Evolutionary conservation across 2,329 filamentous ascomycete genomes (phyloP), one percentile per base, ranked within the genome.

Genomic region (Aspergillus hiratsukae): DNA sequence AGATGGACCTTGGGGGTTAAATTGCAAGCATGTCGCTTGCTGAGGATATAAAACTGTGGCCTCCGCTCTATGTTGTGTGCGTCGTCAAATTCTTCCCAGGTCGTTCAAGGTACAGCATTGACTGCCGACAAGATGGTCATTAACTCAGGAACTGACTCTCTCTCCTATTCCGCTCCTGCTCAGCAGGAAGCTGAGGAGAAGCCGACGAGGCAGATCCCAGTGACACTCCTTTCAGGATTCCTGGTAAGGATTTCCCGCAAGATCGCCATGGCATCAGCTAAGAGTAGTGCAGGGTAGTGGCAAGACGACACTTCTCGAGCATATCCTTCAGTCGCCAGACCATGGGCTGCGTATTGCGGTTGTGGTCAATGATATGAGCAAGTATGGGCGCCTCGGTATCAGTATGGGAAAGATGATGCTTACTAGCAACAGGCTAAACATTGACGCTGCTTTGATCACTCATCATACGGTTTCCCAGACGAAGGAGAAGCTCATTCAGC

Each of bases 311-410:
- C 78, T 90, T 0, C 78, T 90, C 0, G 82, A 88, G 58, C 83
- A 89, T 58, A 87, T 90, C 51, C 80, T 90, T 4, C 81, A 81
- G 37, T 85, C 83, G 0, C 71, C 74, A 1, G 79, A 87, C 3
- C 87, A 90, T 70, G 85, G 86, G 1, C 76, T 89, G 8, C 80
- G 81, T 1, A 88, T 90, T 56, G 87, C 86, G 0, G 83, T 90
- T 14, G 87, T 90, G 23, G 87, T 90, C 40, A 90, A 90, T 61
- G 87, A 90, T 58, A 88, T 90, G 73, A 83, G 83, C 58, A 78
- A 80, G 80, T 82, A 51, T 62, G 78, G 31, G 31, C 71, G 10
- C 17, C 14, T 19, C 8, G 0, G 19, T 3, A 8, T 3, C 1
- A 0, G 3, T 3, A 8, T 2, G 0, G 3, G 1, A 2, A 37